Conservation (phyloP, 2,329 filamentous ascomycete genomes). For the Xylaria sp. region DNA sequence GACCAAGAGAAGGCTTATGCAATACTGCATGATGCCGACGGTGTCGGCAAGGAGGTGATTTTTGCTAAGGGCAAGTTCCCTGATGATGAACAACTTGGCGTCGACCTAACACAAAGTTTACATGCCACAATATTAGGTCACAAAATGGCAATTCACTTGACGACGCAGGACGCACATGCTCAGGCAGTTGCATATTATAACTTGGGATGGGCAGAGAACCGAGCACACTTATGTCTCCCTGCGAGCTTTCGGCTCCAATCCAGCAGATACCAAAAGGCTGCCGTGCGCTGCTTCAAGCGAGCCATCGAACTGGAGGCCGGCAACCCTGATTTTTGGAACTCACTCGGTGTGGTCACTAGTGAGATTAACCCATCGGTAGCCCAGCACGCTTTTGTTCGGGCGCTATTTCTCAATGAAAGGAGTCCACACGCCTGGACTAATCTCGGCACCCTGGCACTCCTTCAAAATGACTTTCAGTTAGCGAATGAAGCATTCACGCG, state of each 20-base stretch:
- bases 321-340: constrained; percentile 97
- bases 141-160: constrained; percentile 83
- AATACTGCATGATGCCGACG: constrained; percentile 76
- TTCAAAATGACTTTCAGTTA: constrained; percentile 85
- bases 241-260: constrained; percentile 64
- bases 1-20: constrained; percentile 66
- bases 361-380: constrained; percentile 86
- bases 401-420: constrained; percentile 90
- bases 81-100: constrained; percentile 59
- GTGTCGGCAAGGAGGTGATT: constrained; percentile 60
- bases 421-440: constrained; percentile 91
- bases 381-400: constrained; percentile 92
- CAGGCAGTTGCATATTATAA: constrained; percentile 98
- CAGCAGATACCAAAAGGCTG: constrained; percentile 78
- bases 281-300: constrained; percentile 91
- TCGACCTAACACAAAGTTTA: constrained; percentile 69
- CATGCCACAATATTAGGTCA: constrained; percentile 83
- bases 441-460: constrained; percentile 83
- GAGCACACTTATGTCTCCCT: constrained; percentile 76
- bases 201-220: constrained; percentile 91
- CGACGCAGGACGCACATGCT: constrained; percentile 80
- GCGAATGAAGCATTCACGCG: constrained; percentile 90
- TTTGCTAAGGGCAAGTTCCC: constrained; percentile 58
- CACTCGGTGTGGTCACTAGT: constrained; percentile 90
- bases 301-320: constrained; percentile 95